Base-by-base conservation (phyloP, 2,329 filamentous ascomycete species). In the Erysiphe pulchra region DNA sequence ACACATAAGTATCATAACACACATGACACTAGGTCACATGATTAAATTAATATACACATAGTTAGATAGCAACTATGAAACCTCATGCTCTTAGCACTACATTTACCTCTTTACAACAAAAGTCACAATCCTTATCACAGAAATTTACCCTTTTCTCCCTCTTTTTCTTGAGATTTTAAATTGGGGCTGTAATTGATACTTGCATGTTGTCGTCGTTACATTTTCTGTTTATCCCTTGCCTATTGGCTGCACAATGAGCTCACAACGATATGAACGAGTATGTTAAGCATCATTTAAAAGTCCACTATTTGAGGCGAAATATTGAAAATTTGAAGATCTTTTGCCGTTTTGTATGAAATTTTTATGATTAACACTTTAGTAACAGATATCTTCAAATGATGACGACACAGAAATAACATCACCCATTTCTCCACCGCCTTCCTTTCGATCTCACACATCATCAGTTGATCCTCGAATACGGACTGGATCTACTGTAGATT, bases 391-490 rank as follows among this genome's bases (percentile, higher is more conserved):
- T 55, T 67, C 65, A 56, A 69, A 69, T 50, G 72, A 76, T 53
- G 67, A 75, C 47, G 65, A 72, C 8, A 18, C 24, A 48, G 52
- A 52, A 48, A 42, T 56, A 53, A 30, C 16, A 52, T 52, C 49
- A 43, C 57, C 52, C 24, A 49, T 49, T 59, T 79, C 75, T 28
- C 74, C 75, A 44, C 75, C 75, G 34, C 87, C 87, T 2, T 94
- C 87, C 1, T 95, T 94, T 62, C 83, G 77, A 60, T 94, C 86
- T 42, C 75, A 81, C 58, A 69, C 79, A 31, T 84, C 84, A 1
- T 86, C 81, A 33, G 71, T 67, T 54, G 60, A 55, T 9, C 65
- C 68, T 45, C 63, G 67, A 50, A 61, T 67, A 48, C 45, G 30
- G 11, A 34, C 45, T 65, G 47, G 57, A 60, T 46, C 64, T 62